These are phyloP conservation scores for Ceratocystis eucalypticola DNA, from an alignment of 2,329 filamentous ascomycete genomes.

Conservation along the genomic window DNA sequence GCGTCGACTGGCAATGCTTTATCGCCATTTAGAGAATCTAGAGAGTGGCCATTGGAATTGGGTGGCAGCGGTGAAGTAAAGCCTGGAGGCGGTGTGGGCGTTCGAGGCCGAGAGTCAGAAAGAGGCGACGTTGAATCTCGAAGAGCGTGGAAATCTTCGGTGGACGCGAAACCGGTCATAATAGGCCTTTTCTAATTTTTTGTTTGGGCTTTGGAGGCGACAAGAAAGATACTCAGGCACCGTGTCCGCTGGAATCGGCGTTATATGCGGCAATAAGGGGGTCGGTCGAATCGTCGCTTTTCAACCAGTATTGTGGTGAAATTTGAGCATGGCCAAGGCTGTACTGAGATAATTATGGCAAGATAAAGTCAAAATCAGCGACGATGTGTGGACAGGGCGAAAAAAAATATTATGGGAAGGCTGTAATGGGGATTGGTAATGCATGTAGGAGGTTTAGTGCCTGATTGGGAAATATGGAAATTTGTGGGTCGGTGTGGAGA, in stretches of 20 bases:
- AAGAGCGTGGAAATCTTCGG: conserved; percentile 24
- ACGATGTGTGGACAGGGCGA: conserved; percentile 5
- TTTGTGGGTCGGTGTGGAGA: not conserved
- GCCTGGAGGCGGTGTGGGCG: conserved; percentile 20
- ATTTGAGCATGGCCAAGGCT: conserved; percentile 43
- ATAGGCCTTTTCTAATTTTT: conserved; percentile 26
- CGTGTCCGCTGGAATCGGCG: conserved; percentile 44
- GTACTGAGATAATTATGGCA: conserved; percentile 23
- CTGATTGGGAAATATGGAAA: conserved; percentile 7
- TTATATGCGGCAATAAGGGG: conserved; percentile 42
- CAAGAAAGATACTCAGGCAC: conserved; percentile 35
- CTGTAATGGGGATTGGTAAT: conserved; percentile 13
- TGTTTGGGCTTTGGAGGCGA: conserved; percentile 25
- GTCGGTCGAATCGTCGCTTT: conserved; percentile 38
- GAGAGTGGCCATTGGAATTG: conserved; percentile 20
- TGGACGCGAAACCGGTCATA: conserved; percentile 50
- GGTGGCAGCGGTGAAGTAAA: conserved; percentile 14
- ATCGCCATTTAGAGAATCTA: conserved; percentile 16
- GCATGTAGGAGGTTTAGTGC: conserved; percentile 3
- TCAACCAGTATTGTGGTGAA: conserved; percentile 34
- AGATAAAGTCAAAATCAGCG: conserved; percentile 12
- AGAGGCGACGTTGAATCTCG: conserved; percentile 21
- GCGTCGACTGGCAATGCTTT: conserved; percentile 15
- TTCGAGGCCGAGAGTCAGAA: conserved; percentile 20
- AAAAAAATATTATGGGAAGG: conserved; percentile 18